Base-by-base conservation (phyloP, 2,329 filamentous ascomycete species). In the Cladosporium sp. region DNA sequence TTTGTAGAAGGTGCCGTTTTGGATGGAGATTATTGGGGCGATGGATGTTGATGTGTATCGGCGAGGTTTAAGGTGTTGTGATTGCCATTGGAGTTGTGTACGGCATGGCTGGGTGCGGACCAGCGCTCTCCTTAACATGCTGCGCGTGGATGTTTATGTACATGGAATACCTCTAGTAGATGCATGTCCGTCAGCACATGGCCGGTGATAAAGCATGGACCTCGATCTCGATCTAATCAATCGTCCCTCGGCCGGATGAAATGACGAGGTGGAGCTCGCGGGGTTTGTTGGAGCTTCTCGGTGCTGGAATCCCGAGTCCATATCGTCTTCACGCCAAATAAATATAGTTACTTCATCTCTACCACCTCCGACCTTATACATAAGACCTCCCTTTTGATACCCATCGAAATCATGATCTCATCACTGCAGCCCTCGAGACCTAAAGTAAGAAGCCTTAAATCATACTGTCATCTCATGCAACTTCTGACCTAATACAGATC, bases 1-100 rank as follows among this genome's bases (percentile, higher is more conserved):
- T 49, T 88, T 87, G 80, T 94, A 96, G 78, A 97, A 96, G 0
- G 92, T 94, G 77, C 87, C 93, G 80, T 93, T 88, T 73, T 85
- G 76, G 74, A 96, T 93, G 72, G 83, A 83, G 69, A 96, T 86
- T 41, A 78, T 47, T 4, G 69, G 67, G 21, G 52, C 55, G 10
- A 63, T 59, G 14, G 61, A 44, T 44, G 38, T 47, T 24, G 28
- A 55, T 34, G 59, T 63, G 49, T 60, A 44, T 11, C 59, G 58
- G 2, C 26, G 64, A 4, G 14, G 8, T 0, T 21, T 44, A n/a
- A 12, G 3, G 21, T 30, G 52, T 66, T 55, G 51, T 21, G n/a
- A 11, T 8, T 59, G 36, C 21, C 24, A 32, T 14, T 52, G 36
- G 34, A 57, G 15, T 11, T 54, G 51, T 24, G 34, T 38, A 18